Evolutionary conservation across 208 protist species (phyloP), one percentile per base, ranked within the genome.

Genomic region (Tetramitus jugosus): DNA sequence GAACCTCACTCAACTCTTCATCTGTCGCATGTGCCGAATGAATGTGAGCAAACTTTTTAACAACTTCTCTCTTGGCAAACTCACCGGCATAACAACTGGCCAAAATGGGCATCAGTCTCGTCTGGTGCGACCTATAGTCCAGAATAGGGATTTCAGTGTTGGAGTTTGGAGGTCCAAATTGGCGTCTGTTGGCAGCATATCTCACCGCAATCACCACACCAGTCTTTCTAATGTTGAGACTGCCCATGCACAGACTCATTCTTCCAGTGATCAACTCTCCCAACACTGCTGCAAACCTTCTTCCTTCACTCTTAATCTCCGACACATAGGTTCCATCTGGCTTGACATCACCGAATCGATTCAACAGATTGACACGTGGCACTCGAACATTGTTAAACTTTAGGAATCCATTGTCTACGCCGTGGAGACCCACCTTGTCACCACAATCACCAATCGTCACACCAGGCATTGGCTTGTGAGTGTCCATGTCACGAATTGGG

Each of bases 331-430:
- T 64, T 6, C 85, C 85, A 29, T 81, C 68, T 7, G 37, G 26
- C 0, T 14, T 49, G 2, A 88, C 83, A 26, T 85, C 65, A 0
- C 69, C 68, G 37, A 80, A 80, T n/a, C 49, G 40, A 40, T 89
- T 84, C 60, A 89, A 71, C 6, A 88, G 23, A 14, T 76, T 46
- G 3, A 76, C 31, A 2, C 84, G 42, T 40, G 87, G 87, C 26
- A 90, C 78, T 46, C 84, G 49, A 20, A 90, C 84, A 33, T 91
- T 86, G 4, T 91, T 53, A 39, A 90, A 90, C 53, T 67, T 83
- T n/a, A 90, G 13, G 74, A 77, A 84, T 62, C 87, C 87, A 64
- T 90, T 90, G 35, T 91, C 87, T 0, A 91, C 84, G 52, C 86
- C 87, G 37, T 46, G 61, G 17, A 10, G 17, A 26, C 77, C 77